Evolutionary conservation across 495 filamentous ascomycete species (phyloP).

Genomic region (Penicillium desertorum): DNA sequence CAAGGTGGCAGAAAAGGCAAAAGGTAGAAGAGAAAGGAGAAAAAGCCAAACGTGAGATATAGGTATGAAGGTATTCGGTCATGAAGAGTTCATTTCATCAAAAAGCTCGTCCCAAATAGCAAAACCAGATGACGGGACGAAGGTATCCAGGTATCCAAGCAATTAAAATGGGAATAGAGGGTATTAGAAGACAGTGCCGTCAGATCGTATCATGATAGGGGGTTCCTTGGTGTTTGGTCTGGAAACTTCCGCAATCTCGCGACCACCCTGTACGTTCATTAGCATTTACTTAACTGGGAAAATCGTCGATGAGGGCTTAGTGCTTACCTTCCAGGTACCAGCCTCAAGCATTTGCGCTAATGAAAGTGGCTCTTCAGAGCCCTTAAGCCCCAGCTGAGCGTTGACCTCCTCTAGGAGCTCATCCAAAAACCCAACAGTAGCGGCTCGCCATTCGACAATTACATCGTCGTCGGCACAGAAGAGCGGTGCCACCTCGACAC

Average conservation of each 20-base stretch:
- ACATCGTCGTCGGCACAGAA: conserved; percentile 66
- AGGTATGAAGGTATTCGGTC: conserved; percentile 27
- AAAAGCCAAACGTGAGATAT: conserved; percentile 22
- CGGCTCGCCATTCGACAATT: conserved; percentile 69
- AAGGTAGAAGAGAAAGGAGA: neutral
- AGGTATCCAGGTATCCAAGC: conserved; percentile 38
- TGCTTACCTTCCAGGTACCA: conserved; percentile 76
- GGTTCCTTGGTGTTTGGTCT: conserved; percentile 95
- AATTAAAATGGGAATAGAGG: conserved; percentile 29
- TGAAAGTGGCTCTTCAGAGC: conserved; percentile 50
- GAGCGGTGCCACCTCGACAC: conserved; percentile 63
- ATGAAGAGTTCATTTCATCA: conserved; percentile 41
- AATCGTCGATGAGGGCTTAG: conserved; percentile 1
- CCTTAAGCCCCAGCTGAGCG: conserved; percentile 53
- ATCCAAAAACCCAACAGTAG: conserved; percentile 66
- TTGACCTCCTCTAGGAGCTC: conserved; percentile 63
- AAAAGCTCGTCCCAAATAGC: conserved; percentile 9
- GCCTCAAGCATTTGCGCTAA: conserved; percentile 70
- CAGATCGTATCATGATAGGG: conserved; percentile 92
- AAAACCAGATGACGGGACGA: conserved; percentile 17
- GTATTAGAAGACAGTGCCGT: conserved; percentile 89
- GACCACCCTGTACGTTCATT: conserved; percentile 66
- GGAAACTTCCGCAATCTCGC: conserved; percentile 93
- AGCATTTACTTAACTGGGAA: conserved; percentile 21
- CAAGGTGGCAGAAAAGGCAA: neutral